Base-by-base conservation (phyloP, 345 rosid species). In the Rhodamnia argentea region DNA sequence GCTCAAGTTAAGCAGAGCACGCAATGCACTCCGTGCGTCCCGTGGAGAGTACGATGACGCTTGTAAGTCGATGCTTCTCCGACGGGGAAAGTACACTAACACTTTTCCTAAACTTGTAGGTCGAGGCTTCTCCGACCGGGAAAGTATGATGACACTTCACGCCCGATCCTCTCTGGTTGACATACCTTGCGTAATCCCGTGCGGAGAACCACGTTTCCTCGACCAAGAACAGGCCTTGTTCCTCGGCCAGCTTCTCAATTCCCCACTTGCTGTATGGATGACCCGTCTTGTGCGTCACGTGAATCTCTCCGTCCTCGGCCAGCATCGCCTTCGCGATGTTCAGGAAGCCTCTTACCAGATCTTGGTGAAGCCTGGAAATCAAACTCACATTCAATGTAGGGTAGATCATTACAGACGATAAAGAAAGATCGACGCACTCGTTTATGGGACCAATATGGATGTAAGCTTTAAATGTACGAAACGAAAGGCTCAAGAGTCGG, bases 221-320 rank as follows among this genome's bases (percentile, higher is more conserved):
- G 22, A 44, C 29, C 27, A 47, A 51, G 14, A 42, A 42, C 29
- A 81, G 83, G 52, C 54, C 83, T 44, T 50, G 88, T n/a, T 88
- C 89, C 4, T 82, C 74, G 5, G 92, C 84, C 95, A 92, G 44
- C 7, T 64, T 29, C 88, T 47, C 85, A 29, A 93, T 86, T 59
- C 91, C 85, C 97, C 95, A 94, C 26, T 11, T 18, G 7, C 55
- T 52, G 82, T 88, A 95, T 44, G 95, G 96, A 83, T 90, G 55
- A 29, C 87, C 86, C 1, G 90, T 92, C 86, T 92, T 93, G 85
- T 92, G 95, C 24, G 94, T 86, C 52, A 93, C 88, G 58, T 94
- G 96, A 53, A 93, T 89, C 86, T 95, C 95, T 10, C 96, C 95
- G 24, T 88, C 85, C 26, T 81, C 86, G 10, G 75, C 40, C 59